Base-by-base conservation (phyloP, 306 rosid species). In the Mimosa pudica region DNA sequence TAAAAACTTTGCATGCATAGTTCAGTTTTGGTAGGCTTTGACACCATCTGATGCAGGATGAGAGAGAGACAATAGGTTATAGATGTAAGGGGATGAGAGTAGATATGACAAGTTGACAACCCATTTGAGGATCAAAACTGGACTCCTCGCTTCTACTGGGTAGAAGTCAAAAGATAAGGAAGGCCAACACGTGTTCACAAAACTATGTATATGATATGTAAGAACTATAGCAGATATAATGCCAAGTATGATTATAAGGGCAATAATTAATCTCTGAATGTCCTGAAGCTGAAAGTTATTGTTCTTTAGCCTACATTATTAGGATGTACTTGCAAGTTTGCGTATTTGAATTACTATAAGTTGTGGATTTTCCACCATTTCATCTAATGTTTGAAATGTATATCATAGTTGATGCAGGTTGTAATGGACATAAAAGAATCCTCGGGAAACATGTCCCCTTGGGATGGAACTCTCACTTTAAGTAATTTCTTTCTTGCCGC, bases 391-490 rank as follows among this genome's bases (percentile, higher is more conserved):
- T 24, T 55, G 62, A n/a, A 55, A 57, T 7, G 63, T 42, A 63
- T 48, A 1, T 38, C 35, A 1, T 46, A 7, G 4, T 7, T 73
- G 77, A 41, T 74, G 70, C 47, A 83, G 89, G 66, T 65, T 67
- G 17, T 24, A 47, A 87, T 82, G 85, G 79, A 81, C 46, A 7
- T 32, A 3, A 63, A 81, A 70, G 84, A 70, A 68, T 24, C 70
- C 66, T 66, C 24, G 4, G 41, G 33, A 77, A 84, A 82, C 54
- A 75, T 8, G 42, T 58, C 13, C 41, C 77, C 83, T n/a, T 89
- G 91, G 93, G 96, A 84, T 63, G 97, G 97, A 41, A 65, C 90
- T 55, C 86, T 94, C 71, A 84, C 93, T 44, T 54, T 80, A 58
- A 79, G 66, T 79, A 90, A 90, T 10, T 94, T 92, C 87, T 35